Percentiles rank a stretch among this genome's conserved stretches.
phyloP scores from a whole-genome alignment of 805 yeast genomes.

The Pichia pseudocactophila region DNA sequence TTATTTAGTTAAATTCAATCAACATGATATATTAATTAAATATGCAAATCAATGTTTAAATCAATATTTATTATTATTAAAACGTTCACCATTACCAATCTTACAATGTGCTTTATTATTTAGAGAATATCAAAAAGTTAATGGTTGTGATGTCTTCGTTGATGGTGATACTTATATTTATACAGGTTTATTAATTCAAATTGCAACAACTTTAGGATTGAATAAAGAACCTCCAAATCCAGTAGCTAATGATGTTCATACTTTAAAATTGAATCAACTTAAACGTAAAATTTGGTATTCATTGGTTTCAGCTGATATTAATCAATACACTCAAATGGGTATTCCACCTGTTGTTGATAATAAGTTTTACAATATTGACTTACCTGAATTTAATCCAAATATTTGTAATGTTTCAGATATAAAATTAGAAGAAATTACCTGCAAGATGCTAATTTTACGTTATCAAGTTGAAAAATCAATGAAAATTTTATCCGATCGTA shows the following conservation, averaged over 20 bases:
- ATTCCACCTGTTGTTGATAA: conserved; percentile 33
- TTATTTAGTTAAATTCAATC: conserved; percentile 29
- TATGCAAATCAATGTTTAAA: conserved; percentile 47
- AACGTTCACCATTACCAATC: conserved; percentile 39
- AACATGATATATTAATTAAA: conserved; percentile 22
- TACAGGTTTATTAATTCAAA: conserved; percentile 48
- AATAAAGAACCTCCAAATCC: conserved; percentile 2
- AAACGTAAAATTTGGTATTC: conserved; percentile 53
- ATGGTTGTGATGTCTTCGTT: conserved; percentile 45
- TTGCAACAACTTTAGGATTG: conserved; percentile 61
- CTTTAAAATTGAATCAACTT: conserved; percentile 28
- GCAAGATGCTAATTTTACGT: conserved; percentile 25
- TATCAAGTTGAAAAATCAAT: conserved; percentile 25
- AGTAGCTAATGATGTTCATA: background rate
- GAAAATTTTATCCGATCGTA: conserved; percentile 28
- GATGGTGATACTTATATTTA: conserved; percentile 51
- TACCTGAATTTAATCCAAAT: conserved; percentile 33
- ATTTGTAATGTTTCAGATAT: conserved; percentile 30
- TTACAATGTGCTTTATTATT: conserved; percentile 45
- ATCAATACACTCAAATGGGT: conserved; percentile 40
- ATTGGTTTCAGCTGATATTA: conserved; percentile 36
- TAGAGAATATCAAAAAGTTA: conserved; percentile 39
- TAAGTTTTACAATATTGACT: conserved; percentile 41
- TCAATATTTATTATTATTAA: conserved; percentile 38
- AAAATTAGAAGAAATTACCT: conserved; percentile 34